These are phyloP conservation scores for Fusarium proliferatum DNA, from an alignment of 2,329 filamentous ascomycete species.

Conservation along the genomic window DNA sequence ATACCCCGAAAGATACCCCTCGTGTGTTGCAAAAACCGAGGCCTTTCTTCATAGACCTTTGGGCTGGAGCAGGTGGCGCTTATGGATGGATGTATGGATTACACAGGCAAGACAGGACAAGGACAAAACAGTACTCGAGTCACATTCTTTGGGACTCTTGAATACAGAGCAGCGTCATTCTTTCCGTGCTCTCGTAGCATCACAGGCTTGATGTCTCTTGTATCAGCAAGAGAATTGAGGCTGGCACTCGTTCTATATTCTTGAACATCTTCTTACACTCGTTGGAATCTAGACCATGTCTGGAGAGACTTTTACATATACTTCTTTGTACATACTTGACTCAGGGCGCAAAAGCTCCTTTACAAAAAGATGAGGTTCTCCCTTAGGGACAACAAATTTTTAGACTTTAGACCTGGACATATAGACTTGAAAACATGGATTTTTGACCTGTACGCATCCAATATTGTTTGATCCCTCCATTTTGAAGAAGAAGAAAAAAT, in stretches of 20 bases:
- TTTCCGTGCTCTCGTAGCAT: conserved; percentile 29
- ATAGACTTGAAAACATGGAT: conserved; percentile 29
- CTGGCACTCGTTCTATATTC: conserved; percentile 47
- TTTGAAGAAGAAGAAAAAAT: not conserved
- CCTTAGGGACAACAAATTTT: conserved; percentile 16
- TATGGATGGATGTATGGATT: conserved; percentile 33
- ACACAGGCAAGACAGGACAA: conserved; percentile 36
- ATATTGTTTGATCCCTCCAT: not conserved
- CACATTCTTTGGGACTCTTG: not conserved
- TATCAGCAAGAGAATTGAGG: conserved; percentile 38
- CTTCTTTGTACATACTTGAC: conserved; percentile 45
- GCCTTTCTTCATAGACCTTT: conserved; percentile 42
- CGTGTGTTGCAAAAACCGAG: conserved; percentile 39
- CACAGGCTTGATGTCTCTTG: conserved; percentile 45
- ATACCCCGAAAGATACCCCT: conserved; percentile 48
- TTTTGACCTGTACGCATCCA: conserved; percentile 10
- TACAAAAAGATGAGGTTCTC: conserved; percentile 19
- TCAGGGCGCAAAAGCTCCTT: conserved; percentile 8
- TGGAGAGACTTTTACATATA: conserved; percentile 32
- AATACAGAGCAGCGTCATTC: conserved; percentile 23
- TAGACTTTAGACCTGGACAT: conserved; percentile 27
- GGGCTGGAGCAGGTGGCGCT: conserved; percentile 45
- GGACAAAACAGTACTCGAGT: conserved; percentile 21
- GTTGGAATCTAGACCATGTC: conserved; percentile 28
- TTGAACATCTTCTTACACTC: conserved; percentile 43